phyloP scores from a whole-genome alignment of 129 eudicot genomes.

The Lactuca sativa region DNA sequence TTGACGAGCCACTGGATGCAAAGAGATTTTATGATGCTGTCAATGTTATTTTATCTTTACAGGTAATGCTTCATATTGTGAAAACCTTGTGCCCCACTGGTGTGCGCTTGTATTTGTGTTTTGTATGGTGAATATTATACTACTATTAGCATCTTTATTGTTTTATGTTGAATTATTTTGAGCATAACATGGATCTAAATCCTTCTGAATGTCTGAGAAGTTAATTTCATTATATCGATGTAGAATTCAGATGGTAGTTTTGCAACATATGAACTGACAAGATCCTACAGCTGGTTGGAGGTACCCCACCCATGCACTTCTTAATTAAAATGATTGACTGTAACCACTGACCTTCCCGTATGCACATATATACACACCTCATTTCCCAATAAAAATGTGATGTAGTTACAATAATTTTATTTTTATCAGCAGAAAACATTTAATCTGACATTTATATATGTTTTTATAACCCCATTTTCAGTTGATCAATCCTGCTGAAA shows the following conservation, averaged over 20 bases:
- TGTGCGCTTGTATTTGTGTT: background rate
- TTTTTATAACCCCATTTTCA: slow-evolving; percentile 30
- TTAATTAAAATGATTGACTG: too few species aligned
- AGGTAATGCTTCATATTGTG: slow-evolving; percentile 40
- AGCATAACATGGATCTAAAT: slow-evolving; percentile 5
- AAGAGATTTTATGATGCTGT: slow-evolving; percentile 69
- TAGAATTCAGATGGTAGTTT: slow-evolving; percentile 84
- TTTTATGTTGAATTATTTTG: slow-evolving; percentile 2
- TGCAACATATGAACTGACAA: slow-evolving; percentile 95
- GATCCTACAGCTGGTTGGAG: slow-evolving; percentile 96
- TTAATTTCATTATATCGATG: slow-evolving; percentile 18
- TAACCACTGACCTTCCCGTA: too few species aligned
- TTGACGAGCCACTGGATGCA: slow-evolving; percentile 74
- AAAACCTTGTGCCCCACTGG: background rate
- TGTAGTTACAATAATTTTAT: too few species aligned
- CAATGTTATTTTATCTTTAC: slow-evolving; percentile 76
- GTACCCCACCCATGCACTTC: slow-evolving; percentile 40
- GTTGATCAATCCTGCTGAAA: slow-evolving; percentile 95
- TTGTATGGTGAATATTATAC: slow-evolving; percentile 10
- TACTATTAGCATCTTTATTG: slow-evolving; percentile 10
- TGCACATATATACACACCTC: too few species aligned
- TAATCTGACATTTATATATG: slow-evolving; percentile 23
- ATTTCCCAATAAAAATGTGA: too few species aligned
- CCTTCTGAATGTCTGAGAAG: slow-evolving; percentile 14
- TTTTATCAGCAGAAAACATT: too few species aligned